phyloP scores from a whole-genome alignment of 2,329 filamentous ascomycete genomes.

The Stagonosporopsis chrysanthemi region DNA sequence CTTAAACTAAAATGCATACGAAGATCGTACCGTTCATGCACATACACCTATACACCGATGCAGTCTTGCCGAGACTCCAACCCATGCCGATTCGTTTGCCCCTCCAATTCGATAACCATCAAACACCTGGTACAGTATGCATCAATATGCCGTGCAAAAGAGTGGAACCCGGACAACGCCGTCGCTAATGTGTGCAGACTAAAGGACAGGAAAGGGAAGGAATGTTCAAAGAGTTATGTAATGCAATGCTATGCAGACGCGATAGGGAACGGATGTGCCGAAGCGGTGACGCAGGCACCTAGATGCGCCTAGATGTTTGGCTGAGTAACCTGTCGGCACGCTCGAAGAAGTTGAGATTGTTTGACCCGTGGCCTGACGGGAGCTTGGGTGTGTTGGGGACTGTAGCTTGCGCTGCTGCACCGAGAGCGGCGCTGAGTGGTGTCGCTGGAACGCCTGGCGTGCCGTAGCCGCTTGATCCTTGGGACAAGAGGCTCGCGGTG shows the following conservation, averaged over 20 bases:
- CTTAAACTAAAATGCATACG: neutral
- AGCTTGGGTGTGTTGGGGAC: conserved; percentile 68
- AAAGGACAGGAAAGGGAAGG: neutral
- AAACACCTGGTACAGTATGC: conserved; percentile 13
- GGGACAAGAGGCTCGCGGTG: conserved; percentile 36
- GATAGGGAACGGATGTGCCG: neutral
- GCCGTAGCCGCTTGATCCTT: conserved; percentile 55
- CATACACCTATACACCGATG: conserved; percentile 4
- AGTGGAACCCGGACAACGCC: conserved; percentile 22
- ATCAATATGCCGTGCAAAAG: conserved; percentile 17
- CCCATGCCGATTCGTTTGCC: neutral
- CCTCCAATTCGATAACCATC: neutral
- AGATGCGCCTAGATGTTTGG: conserved; percentile 41
- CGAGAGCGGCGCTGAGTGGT: conserved; percentile 85
- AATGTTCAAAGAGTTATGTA: neutral
- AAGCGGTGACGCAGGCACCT: conserved; percentile 1
- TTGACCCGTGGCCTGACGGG: conserved; percentile 29
- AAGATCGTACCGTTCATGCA: neutral
- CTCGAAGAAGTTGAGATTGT: conserved; percentile 47
- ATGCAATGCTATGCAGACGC: neutral
- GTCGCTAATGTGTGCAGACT: conserved; percentile 18
- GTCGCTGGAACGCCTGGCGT: conserved; percentile 75
- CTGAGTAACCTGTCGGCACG: conserved; percentile 45
- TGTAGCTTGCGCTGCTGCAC: conserved; percentile 88
- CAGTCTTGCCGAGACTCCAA: conserved; percentile 10